A percentile compares a stretch with the other conserved stretches of the same genome.
These are phyloP conservation scores for Pulveroboletus ravenelii DNA, from an alignment of 768 basidiomycete species.

Conservation along the genomic window DNA sequence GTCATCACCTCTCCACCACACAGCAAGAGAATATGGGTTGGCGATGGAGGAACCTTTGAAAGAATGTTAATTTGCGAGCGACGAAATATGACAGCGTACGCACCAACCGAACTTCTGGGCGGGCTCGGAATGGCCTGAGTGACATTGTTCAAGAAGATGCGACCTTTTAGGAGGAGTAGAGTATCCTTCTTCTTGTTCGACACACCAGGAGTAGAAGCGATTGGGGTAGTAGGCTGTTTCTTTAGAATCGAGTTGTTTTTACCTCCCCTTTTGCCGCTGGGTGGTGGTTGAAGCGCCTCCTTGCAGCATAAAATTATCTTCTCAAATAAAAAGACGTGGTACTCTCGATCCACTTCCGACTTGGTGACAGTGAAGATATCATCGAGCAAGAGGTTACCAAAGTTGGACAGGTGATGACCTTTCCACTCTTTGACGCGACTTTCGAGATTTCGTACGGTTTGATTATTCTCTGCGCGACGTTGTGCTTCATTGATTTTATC, in stretches of 20 bases:
- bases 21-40: slow-evolving; percentile 74
- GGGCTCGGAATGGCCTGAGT: slow-evolving; percentile 68
- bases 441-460: slow-evolving; percentile 82
- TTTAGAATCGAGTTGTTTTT: slow-evolving; percentile 90
- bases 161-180: slow-evolving; percentile 85
- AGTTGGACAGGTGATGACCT: slow-evolving; percentile 91
- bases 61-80: neutral
- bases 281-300: slow-evolving; percentile 61
- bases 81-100: slow-evolving; percentile 26
- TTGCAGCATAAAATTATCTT: slow-evolving; percentile 99
- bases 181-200: slow-evolving; percentile 71
- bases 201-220: slow-evolving; percentile 45
- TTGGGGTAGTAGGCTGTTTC: slow-evolving; percentile 58
- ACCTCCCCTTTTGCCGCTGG: slow-evolving; percentile 60
- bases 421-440: slow-evolving; percentile 97
- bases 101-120: slow-evolving; percentile 57
- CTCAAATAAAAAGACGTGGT: slow-evolving; percentile 98
- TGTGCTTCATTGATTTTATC: slow-evolving; percentile 95
- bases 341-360: slow-evolving; percentile 93
- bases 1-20: slow-evolving; percentile 94
- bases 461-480: slow-evolving; percentile 84
- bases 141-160: slow-evolving; percentile 96
- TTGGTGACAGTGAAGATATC: slow-evolving; percentile 96
- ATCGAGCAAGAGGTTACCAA: slow-evolving; percentile 90
- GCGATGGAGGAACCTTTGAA: slow-evolving; percentile 42